Evolutionary conservation across 1,139 yeast genomes (phyloP).

Genomic region (Kluyveromyces sp.): DNA sequence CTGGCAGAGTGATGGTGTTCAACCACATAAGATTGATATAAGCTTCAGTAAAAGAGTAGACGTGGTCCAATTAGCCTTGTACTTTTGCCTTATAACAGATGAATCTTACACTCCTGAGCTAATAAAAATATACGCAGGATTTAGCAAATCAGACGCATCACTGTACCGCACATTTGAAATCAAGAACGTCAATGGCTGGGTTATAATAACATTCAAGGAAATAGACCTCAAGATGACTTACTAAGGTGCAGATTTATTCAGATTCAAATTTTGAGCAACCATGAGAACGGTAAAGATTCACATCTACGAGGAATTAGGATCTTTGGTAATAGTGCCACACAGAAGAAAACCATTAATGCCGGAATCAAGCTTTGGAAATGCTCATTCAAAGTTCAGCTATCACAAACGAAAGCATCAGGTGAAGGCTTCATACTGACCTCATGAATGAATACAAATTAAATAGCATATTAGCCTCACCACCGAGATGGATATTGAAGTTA

Average conservation of each 20-base stretch:
- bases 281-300: slow-evolving; percentile 94
- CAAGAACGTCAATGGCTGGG: slow-evolving; percentile 81
- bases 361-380: not conserved
- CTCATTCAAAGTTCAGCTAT: not conserved
- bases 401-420: not conserved
- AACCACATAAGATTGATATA: slow-evolving; percentile 76
- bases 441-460: too few relatives aligned
- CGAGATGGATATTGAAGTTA: too few relatives aligned
- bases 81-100: slow-evolving; percentile 55
- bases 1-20: slow-evolving; percentile 98
- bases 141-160: slow-evolving; percentile 74
- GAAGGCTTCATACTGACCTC: not conserved
- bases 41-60: slow-evolving; percentile 76
- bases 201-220: slow-evolving; percentile 60
- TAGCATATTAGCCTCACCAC: too few relatives aligned
- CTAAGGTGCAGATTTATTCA: slow-evolving; percentile 69
- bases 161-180: slow-evolving; percentile 65
- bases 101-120: slow-evolving; percentile 90
- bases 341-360: not conserved
- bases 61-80: slow-evolving; percentile 62
- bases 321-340: slow-evolving; percentile 34
- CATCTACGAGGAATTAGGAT: slow-evolving; percentile 71
- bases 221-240: slow-evolving; percentile 45
- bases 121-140: slow-evolving; percentile 69
- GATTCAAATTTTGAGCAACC: slow-evolving; percentile 67